phyloP scores from a whole-genome alignment of 2,329 filamentous ascomycete species.

The Knufia fluminis region DNA sequence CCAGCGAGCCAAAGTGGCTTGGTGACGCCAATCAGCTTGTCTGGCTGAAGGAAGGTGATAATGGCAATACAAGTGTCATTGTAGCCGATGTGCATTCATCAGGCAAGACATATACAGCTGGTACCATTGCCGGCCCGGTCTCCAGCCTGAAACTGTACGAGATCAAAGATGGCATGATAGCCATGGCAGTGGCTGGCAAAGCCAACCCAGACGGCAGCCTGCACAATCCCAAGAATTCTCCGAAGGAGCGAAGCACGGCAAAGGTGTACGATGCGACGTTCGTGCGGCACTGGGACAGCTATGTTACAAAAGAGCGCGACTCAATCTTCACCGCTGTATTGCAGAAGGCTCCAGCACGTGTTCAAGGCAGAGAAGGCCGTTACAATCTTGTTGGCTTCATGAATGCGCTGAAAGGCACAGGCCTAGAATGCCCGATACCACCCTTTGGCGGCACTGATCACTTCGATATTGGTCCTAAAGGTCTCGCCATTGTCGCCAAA shows the following conservation, averaged over 20 bases:
- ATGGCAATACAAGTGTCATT: slow-evolving; percentile 40
- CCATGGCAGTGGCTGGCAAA: slow-evolving; percentile 39
- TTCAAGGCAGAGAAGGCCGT: slow-evolving; percentile 30
- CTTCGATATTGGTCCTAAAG: slow-evolving; percentile 38
- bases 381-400: slow-evolving; percentile 33
- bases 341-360: slow-evolving; percentile 30
- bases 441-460: slow-evolving; percentile 39
- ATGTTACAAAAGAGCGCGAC: slow-evolving; percentile 40
- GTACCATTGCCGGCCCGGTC: slow-evolving; percentile 37
- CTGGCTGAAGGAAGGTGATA: slow-evolving; percentile 37
- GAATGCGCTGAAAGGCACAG: slow-evolving; percentile 33
- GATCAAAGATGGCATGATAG: slow-evolving; percentile 34
- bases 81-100: slow-evolving; percentile 33
- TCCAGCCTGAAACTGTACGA: slow-evolving; percentile 38
- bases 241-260: slow-evolving; percentile 38
- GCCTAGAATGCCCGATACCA: slow-evolving; percentile 40
- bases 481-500: slow-evolving; percentile 33
- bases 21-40: slow-evolving; percentile 35
- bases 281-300: slow-evolving; percentile 47
- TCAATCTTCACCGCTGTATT: slow-evolving; percentile 42
- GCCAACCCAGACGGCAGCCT: slow-evolving; percentile 40
- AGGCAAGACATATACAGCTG: slow-evolving; percentile 35
- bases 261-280: slow-evolving; percentile 43
- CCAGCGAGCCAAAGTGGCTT: slow-evolving; percentile 40
- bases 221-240: slow-evolving; percentile 41